A percentile compares a stretch with the other conserved stretches of the same genome.
Conservation (phyloP, 75 land plant genomes). For the Ceratopteris richardii region DNA sequence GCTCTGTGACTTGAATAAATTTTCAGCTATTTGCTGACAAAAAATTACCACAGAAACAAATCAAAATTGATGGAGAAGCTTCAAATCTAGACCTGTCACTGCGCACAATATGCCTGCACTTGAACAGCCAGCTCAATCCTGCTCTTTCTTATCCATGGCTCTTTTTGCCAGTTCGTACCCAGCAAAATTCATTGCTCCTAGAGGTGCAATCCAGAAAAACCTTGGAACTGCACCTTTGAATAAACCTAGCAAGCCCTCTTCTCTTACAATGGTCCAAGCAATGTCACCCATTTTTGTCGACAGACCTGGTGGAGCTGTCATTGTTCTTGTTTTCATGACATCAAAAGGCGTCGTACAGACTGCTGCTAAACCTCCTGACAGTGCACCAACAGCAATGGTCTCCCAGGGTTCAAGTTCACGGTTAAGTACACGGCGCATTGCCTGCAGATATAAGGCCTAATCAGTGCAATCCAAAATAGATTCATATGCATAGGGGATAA, state of each 20-base stretch:
- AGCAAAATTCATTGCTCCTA: constrained; percentile 99
- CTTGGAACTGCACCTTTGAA: constrained; percentile 94
- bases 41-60: too few species aligned
- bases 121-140: not conserved
- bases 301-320: constrained; percentile 75
- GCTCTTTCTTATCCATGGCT: constrained; percentile 64
- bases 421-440: constrained; percentile 45
- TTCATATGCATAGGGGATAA: too few species aligned
- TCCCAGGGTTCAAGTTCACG: constrained; percentile 94
- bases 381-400: constrained; percentile 70
- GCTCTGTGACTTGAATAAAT: too few species aligned
- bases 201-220: constrained; percentile 97
- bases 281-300: constrained; percentile 61
- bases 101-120: too few species aligned
- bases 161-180: constrained; percentile 94
- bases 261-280: constrained; percentile 66
- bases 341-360: constrained; percentile 91
- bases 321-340: constrained; percentile 94
- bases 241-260: constrained; percentile 87
- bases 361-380: constrained; percentile 92
- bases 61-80: too few species aligned
- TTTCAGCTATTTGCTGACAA: too few species aligned
- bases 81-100: too few species aligned
- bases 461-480: not conserved
- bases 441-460: constrained; percentile 22